These are phyloP conservation scores for Ramularia collo-cygni DNA, from an alignment of 2,329 filamentous ascomycete genomes.

Conservation along the genomic window DNA sequence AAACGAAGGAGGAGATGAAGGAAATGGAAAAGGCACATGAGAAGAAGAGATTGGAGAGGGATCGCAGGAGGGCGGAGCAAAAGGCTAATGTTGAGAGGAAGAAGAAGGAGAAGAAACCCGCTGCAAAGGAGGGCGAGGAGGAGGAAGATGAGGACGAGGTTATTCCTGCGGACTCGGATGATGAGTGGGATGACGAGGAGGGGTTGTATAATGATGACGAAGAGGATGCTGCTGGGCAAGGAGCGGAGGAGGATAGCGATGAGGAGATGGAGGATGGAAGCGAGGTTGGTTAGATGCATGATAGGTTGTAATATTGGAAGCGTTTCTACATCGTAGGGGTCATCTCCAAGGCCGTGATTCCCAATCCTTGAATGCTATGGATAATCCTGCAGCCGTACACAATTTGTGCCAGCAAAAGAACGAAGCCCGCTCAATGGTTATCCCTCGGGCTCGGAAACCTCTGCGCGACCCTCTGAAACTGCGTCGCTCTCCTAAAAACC, in stretches of 20 bases:
- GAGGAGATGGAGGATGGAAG: conserved; percentile 14
- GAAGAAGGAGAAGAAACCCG: conserved; percentile 49
- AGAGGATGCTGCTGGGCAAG: conserved; percentile 4
- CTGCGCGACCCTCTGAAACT: conserved; percentile 25
- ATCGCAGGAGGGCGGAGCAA: conserved; percentile 71
- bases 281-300: too few species aligned
- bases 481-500: conserved; percentile 22
- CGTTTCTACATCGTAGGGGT: too few species aligned
- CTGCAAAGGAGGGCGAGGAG: conserved; percentile 41
- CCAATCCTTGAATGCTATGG: too few species aligned
- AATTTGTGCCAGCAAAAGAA: too few species aligned
- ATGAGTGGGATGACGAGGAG: conserved; percentile 44
- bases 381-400: too few species aligned
- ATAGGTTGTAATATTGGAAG: too few species aligned
- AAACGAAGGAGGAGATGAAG: conserved; percentile 69
- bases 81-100: conserved; percentile 88
- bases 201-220: conserved; percentile 23
- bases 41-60: conserved; percentile 70
- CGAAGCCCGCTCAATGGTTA: conserved; percentile 21
- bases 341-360: too few species aligned
- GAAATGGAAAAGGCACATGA: conserved; percentile 80
- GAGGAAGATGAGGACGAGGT: conserved; percentile 31
- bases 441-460: conserved; percentile 22
- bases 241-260: conserved; percentile 9
- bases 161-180: conserved; percentile 47